Evolutionary conservation across 352 stramenopile genomes (phyloP).

Genomic region (Pythium myriotylum): DNA sequence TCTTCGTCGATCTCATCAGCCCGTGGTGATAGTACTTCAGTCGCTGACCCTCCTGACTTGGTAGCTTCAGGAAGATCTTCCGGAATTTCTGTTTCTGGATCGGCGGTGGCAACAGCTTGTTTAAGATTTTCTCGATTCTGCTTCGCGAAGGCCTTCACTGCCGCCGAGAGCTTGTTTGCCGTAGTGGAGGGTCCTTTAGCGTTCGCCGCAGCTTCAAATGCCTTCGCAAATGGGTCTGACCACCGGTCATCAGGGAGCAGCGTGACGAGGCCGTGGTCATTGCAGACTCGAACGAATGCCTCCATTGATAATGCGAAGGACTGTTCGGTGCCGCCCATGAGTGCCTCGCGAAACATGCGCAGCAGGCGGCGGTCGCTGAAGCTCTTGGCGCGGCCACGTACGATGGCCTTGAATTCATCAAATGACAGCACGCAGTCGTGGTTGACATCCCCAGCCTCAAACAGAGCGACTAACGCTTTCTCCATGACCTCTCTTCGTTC

Average conservation of each 20-base stretch:
- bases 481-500: constrained; percentile 58
- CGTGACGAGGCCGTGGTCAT: constrained; percentile 70
- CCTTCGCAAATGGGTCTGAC: constrained; percentile 43
- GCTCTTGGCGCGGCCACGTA: constrained; percentile 49
- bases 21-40: constrained; percentile 33
- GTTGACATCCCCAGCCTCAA: constrained; percentile 66
- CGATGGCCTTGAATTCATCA: constrained; percentile 68
- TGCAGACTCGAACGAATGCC: constrained; percentile 70
- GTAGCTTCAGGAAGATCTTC: too few species aligned
- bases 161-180: neutral
- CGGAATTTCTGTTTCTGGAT: too few species aligned
- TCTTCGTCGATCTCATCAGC: constrained; percentile 56
- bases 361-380: constrained; percentile 74
- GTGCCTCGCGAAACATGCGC: constrained; percentile 75
- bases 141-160: neutral
- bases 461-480: constrained; percentile 51
- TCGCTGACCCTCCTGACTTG: too few species aligned
- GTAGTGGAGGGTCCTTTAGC: neutral
- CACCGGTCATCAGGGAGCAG: constrained; percentile 64
- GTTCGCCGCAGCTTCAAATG: neutral
- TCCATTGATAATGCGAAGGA: constrained; percentile 76
- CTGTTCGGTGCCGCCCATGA: constrained; percentile 64
- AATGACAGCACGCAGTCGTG: constrained; percentile 73
- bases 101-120: too few species aligned
- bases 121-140: neutral